Evolutionary conservation across 306 rosid genomes (phyloP), one percentile per base, ranked within the genome.

Genomic region (Vigna angularis): DNA sequence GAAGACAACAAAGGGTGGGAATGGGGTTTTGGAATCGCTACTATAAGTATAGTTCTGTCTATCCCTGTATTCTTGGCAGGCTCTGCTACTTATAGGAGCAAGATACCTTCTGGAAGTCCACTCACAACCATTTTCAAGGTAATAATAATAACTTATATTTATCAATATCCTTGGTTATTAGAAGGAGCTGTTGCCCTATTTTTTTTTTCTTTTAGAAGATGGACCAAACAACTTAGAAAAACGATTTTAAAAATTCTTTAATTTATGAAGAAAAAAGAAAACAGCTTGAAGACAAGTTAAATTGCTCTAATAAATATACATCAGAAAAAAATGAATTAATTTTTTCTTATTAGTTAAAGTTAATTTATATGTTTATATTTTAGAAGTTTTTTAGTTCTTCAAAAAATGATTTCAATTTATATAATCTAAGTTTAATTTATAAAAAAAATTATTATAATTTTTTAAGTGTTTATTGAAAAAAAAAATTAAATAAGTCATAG

Each of bases 91-190:
- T 95, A 95, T 73, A 85, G 87, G 81, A 93, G 85, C 91, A 81
- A 68, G 71, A 80, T 73, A 32, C 78, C 86, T 4, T 76, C 80
- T 4, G 97, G 97, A 58, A 87, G 98, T 65, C 98, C 98, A 8
- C 84, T 94, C 34, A 93, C 99, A 38, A 93, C 96, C 77, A 93
- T 95, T 74, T 61, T 79, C 20, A 95, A 91, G 98, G 99, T 90
- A 81, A 49, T 88, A 81, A 65, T 52, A 52, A 52, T 6, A 52
- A 42, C 47, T 42, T 42, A 3, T 17, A 47, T 6, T 2, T 73
- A 50, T 24, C 6, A 30, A 5, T 5, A 14, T 34, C 26, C 14
- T 36, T 63, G n/a, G 1, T 36, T 63, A 11, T 63, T 38, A 1
- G 45, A 36, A 64, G 28, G 28, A 36, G 36, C 9, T 64, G 17